phyloP scores from a whole-genome alignment of 495 filamentous ascomycete genomes.

The Trichoderma gamsii region DNA sequence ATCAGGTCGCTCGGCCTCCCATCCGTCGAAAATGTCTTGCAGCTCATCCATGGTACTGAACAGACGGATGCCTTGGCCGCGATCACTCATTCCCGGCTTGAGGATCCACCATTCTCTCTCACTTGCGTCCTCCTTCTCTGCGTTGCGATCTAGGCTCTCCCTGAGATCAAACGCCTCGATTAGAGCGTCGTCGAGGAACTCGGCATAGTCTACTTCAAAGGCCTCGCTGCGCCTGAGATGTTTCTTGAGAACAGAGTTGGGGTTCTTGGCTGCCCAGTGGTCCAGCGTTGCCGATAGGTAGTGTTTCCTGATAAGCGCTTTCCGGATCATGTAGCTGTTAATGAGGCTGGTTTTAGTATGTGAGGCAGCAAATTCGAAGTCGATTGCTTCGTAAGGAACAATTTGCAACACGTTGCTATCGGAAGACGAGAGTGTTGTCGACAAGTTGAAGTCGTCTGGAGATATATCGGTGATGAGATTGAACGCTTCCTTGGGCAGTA shows the following conservation, averaged over 20 bases:
- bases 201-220: constrained; percentile 93
- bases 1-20: constrained; percentile 58
- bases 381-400: constrained; percentile 75
- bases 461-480: constrained; percentile 21
- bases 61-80: constrained; percentile 84
- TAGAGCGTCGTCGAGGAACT: constrained; percentile 91
- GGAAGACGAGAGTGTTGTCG: constrained; percentile 27
- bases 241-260: constrained; percentile 56
- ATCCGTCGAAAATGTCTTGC: constrained; percentile 77
- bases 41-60: constrained; percentile 80
- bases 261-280: constrained; percentile 77
- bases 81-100: constrained; percentile 95
- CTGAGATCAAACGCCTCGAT: constrained; percentile 81
- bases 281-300: constrained; percentile 74
- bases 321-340: constrained; percentile 89
- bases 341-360: constrained; percentile 55
- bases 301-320: constrained; percentile 96
- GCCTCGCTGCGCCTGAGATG: constrained; percentile 69
- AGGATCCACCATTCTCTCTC: constrained; percentile 94
- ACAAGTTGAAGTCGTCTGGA: constrained; percentile 25
- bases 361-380: constrained; percentile 65
- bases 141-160: constrained; percentile 66
- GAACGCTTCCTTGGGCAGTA: constrained; percentile 47
- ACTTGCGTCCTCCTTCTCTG: constrained; percentile 23
- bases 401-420: constrained; percentile 66